phyloP scores from a whole-genome alignment of 2,329 filamentous ascomycete species.

The Colletotrichum siamense region DNA sequence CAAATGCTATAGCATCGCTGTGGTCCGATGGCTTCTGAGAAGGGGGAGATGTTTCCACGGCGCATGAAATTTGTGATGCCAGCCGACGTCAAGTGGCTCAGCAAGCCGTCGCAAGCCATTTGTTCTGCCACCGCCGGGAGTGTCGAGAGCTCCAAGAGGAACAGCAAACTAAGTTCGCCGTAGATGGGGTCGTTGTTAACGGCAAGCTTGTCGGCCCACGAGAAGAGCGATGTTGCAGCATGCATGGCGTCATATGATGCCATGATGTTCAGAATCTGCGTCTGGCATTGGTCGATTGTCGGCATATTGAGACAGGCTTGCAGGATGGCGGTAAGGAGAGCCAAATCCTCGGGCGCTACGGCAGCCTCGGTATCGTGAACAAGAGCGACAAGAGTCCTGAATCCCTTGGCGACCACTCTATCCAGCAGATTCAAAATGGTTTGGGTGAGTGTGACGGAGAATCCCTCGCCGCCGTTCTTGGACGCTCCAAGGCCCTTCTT shows the following conservation, averaged over 20 bases:
- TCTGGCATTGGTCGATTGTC: slow-evolving; percentile 73
- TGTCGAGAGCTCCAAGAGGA: slow-evolving; percentile 86
- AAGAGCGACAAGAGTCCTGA: slow-evolving; percentile 79
- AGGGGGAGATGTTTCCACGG: slow-evolving; percentile 74
- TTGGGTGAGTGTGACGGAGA: slow-evolving; percentile 54
- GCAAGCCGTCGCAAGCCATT: slow-evolving; percentile 84
- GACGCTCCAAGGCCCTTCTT: slow-evolving; percentile 27
- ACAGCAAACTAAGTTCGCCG: slow-evolving; percentile 87
- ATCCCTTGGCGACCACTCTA: slow-evolving; percentile 79
- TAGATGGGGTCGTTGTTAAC: slow-evolving; percentile 86
- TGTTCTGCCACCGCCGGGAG: slow-evolving; percentile 85
- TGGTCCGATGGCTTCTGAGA: slow-evolving; percentile 71
- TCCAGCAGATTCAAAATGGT: slow-evolving; percentile 82
- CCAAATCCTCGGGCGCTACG: slow-evolving; percentile 79
- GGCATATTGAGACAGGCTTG: slow-evolving; percentile 84
- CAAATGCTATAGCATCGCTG: slow-evolving; percentile 88
- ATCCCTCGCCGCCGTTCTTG: slow-evolving; percentile 32
- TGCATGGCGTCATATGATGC: slow-evolving; percentile 76
- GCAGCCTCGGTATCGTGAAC: slow-evolving; percentile 76
- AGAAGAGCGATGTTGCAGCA: slow-evolving; percentile 86
- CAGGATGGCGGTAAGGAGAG: slow-evolving; percentile 84
- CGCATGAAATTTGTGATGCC: slow-evolving; percentile 81
- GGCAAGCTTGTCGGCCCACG: slow-evolving; percentile 87
- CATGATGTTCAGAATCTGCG: slow-evolving; percentile 74
- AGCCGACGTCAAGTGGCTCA: slow-evolving; percentile 80